Conservation (phyloP, 2,329 filamentous ascomycete species). For the Talaromyces albobiverticillius region DNA sequence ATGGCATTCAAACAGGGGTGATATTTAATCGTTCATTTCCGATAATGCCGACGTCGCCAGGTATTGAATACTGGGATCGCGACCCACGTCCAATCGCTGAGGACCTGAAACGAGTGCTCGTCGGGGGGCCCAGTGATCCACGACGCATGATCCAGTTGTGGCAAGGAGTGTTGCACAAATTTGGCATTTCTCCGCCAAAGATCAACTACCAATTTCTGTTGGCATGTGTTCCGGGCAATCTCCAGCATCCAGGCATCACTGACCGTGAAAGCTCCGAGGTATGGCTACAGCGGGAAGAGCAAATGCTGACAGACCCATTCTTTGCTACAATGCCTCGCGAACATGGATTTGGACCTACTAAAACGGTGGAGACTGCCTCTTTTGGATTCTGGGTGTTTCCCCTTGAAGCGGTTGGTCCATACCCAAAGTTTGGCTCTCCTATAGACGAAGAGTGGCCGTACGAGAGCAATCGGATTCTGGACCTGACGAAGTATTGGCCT, state of each 20-base stretch:
- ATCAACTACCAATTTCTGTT: not conserved
- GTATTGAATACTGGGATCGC: not conserved
- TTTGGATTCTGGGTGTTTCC: conserved; percentile 1
- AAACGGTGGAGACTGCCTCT: not conserved
- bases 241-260: not conserved
- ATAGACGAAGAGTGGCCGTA: too few species aligned
- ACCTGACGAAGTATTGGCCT: conserved; percentile 1
- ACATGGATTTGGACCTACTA: not conserved
- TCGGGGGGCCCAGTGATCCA: not conserved
- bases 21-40: not conserved
- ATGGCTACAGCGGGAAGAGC: not conserved
- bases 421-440: not conserved
- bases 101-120: not conserved
- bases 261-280: not conserved
- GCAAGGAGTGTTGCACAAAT: not conserved
- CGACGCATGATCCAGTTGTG: not conserved
- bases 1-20: not conserved
- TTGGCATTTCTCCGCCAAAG: not conserved
- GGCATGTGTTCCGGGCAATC: too few species aligned
- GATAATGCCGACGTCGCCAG: not conserved
- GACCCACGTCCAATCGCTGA: not conserved
- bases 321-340: not conserved
- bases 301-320: not conserved
- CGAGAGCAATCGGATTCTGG: not conserved
- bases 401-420: not conserved